phyloP scores from a whole-genome alignment of 148 eudicot genomes.

The Heliamphora exappendiculata region DNA sequence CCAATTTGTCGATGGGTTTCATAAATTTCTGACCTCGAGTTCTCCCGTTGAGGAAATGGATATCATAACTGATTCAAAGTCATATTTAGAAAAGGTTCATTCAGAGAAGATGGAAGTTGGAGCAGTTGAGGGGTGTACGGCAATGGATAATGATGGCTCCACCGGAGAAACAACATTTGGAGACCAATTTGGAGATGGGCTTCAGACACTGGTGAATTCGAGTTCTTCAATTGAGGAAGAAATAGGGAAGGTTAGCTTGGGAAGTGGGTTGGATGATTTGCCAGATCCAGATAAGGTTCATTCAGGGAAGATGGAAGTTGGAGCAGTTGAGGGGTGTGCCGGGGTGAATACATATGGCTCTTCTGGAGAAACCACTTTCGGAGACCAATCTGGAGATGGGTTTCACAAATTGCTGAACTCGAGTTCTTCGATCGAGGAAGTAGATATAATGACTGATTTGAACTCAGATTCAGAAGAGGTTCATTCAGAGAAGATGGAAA shows the following conservation, averaged over 20 bases:
- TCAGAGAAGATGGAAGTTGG: slow-evolving; percentile 11
- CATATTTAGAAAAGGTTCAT: slow-evolving; percentile 17
- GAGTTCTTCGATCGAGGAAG: too few species aligned
- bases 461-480: slow-evolving; percentile 9
- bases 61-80: slow-evolving; percentile 10
- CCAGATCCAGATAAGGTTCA: too few species aligned
- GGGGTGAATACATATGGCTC: too few species aligned
- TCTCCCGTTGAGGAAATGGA: too few species aligned
- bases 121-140: slow-evolving; percentile 4
- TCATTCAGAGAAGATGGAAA: slow-evolving; percentile 7
- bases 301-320: too few species aligned
- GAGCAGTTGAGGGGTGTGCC: too few species aligned
- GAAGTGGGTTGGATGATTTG: too few species aligned
- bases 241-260: slow-evolving; percentile 51
- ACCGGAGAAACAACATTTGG: slow-evolving; percentile 1
- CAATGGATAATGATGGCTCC: neutral
- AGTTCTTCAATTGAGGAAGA: slow-evolving; percentile 40
- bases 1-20: too few species aligned
- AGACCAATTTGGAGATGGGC: slow-evolving; percentile 12
- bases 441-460: neutral
- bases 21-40: too few species aligned
- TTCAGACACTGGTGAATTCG: slow-evolving; percentile 15
- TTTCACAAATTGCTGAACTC: too few species aligned
- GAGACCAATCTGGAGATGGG: too few species aligned
- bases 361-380: too few species aligned